Conservation (phyloP, 352 stramenopile species). For the Thalassiosira sp. region DNA sequence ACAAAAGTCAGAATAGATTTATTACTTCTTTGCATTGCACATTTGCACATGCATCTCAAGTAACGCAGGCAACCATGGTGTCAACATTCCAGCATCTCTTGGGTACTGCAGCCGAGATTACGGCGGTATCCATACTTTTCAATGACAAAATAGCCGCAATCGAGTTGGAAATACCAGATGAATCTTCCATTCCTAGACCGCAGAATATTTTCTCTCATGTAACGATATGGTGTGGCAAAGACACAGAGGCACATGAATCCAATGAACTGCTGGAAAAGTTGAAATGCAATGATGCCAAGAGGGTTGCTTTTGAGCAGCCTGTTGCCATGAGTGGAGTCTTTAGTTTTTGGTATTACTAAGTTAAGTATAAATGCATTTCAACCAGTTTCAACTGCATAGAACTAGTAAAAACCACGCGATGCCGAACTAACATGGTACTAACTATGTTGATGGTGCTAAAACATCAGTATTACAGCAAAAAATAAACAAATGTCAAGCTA, state of each 20-base stretch:
- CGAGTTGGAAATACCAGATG: slow-evolving; percentile 33
- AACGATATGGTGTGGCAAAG: slow-evolving; percentile 68
- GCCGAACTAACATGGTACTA: too few relatives aligned
- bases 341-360: slow-evolving; percentile 60
- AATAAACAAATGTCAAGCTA: too few relatives aligned
- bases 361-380: too few relatives aligned
- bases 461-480: too few relatives aligned
- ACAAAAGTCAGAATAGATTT: slow-evolving; percentile 29
- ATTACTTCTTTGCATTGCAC: slow-evolving; percentile 70
- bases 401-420: too few relatives aligned
- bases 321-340: slow-evolving; percentile 41
- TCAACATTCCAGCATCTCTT: slow-evolving; percentile 51
- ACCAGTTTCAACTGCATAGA: too few relatives aligned
- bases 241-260: slow-evolving; percentile 44
- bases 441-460: too few relatives aligned
- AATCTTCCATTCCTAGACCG: slow-evolving; percentile 32
- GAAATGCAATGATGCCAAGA: slow-evolving; percentile 33
- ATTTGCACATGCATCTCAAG: slow-evolving; percentile 60
- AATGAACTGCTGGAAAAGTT: slow-evolving; percentile 67
- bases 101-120: slow-evolving; percentile 40
- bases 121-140: slow-evolving; percentile 54
- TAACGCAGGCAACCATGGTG: slow-evolving; percentile 49
- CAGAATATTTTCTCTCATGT: slow-evolving; percentile 77
- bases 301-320: slow-evolving; percentile 41
- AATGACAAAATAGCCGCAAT: slow-evolving; percentile 57